A percentile compares a stretch with the other conserved stretches of the same genome.
Evolutionary conservation across 208 protist genomes (phyloP).

Genomic region (Leishmania amazonensis): DNA sequence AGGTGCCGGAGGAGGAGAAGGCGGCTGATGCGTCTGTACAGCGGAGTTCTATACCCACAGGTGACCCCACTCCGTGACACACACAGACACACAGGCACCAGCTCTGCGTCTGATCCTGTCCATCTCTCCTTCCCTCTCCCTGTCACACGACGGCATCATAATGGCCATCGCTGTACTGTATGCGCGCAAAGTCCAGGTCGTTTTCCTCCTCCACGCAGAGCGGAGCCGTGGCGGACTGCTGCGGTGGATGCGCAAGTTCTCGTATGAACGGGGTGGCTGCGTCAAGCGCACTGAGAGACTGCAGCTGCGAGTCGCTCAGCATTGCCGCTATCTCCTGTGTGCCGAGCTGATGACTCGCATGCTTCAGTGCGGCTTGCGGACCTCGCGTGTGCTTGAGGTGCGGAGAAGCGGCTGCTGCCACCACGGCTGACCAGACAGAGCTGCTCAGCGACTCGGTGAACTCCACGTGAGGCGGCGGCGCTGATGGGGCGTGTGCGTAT

Average conservation of each 20-base stretch:
- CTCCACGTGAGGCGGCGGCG: not conserved
- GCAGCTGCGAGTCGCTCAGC: conserved; percentile 1
- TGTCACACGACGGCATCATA: not conserved
- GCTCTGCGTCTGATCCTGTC: not conserved
- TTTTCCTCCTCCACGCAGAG: not conserved
- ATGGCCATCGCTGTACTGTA: not conserved
- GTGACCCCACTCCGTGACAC: not conserved
- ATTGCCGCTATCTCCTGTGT: conserved; percentile 42
- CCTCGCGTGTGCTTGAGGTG: conserved; percentile 26
- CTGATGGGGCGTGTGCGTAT: not conserved
- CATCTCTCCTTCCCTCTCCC: not conserved
- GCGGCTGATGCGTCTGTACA: not conserved
- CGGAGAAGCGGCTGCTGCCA: not conserved
- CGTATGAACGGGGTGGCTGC: not conserved
- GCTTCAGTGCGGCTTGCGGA: conserved; percentile 38
- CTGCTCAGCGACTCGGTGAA: not conserved
- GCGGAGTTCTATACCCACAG: not conserved
- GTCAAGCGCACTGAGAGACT: not conserved
- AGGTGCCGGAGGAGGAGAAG: too few species aligned
- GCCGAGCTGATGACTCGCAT: conserved; percentile 33
- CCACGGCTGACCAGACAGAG: conserved; percentile 17
- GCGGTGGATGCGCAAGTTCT: not conserved
- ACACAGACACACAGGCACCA: not conserved
- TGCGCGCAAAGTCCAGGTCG: not conserved
- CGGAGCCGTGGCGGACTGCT: not conserved